These are phyloP conservation scores for Pichia kudriavzevii DNA, from an alignment of 1,139 yeast genomes.

Conservation along the genomic window DNA sequence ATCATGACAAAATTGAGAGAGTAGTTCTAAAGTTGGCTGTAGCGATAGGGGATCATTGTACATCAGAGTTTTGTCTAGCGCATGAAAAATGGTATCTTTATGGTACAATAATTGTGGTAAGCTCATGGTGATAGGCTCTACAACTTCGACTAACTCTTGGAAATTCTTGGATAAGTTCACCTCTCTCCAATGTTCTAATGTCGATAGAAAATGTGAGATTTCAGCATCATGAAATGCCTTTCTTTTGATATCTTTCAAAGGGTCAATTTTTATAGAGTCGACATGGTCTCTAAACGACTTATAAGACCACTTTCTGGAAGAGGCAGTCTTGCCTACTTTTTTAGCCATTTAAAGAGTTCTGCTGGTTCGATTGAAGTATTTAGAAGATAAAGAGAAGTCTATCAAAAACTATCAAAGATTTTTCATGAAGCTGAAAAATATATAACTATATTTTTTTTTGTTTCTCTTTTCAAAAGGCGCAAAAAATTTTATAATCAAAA, in stretches of 20 bases:
- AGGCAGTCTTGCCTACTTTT: slow-evolving; percentile 39
- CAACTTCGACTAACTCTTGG: slow-evolving; percentile 51
- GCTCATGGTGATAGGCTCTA: slow-evolving; percentile 53
- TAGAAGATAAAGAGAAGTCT: background rate
- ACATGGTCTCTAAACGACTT: slow-evolving; percentile 77
- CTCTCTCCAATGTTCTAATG: slow-evolving; percentile 83
- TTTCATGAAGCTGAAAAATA: background rate
- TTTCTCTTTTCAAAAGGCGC: no score
- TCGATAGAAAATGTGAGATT: slow-evolving; percentile 69
- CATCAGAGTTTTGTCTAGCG: slow-evolving; percentile 37
- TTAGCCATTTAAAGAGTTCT: slow-evolving; percentile 27
- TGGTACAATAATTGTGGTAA: slow-evolving; percentile 78
- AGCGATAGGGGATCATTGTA: slow-evolving; percentile 62
- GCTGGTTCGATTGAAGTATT: background rate
- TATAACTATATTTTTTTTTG: no score
- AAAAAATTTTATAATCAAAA: no score
- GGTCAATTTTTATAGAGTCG: slow-evolving; percentile 81
- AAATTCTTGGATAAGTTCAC: slow-evolving; percentile 72
- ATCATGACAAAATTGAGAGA: slow-evolving; percentile 86
- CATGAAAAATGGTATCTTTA: slow-evolving; percentile 51
- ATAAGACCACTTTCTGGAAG: slow-evolving; percentile 57
- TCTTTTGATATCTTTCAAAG: slow-evolving; percentile 54
- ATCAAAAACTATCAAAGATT: background rate
- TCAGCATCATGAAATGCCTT: slow-evolving; percentile 56
- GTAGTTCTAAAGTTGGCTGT: slow-evolving; percentile 74